These are phyloP conservation scores for Leucocoprinus sp. DNA, from an alignment of 768 basidiomycete species.

Conservation along the genomic window DNA sequence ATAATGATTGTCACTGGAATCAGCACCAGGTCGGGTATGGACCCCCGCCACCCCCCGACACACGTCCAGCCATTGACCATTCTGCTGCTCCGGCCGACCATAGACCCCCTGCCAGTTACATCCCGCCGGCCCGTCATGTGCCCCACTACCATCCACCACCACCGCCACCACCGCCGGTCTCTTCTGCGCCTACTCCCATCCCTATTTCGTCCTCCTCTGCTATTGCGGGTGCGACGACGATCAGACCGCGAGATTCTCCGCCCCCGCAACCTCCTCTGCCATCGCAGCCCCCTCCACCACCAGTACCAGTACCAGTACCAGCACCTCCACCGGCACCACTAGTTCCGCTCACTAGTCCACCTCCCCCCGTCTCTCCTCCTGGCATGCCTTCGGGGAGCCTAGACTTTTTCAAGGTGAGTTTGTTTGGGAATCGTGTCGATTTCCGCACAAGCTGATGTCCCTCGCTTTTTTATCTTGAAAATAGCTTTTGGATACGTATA, in stretches of 20 bases:
- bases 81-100: too few species aligned
- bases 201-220: slow-evolving; percentile 10
- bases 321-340: slow-evolving; percentile 12
- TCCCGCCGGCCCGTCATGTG: too few species aligned
- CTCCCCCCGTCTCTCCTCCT: slow-evolving; percentile 10
- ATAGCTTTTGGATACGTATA: slow-evolving; percentile 22
- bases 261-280: slow-evolving; percentile 15
- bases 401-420: slow-evolving; percentile 24
- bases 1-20: too few species aligned
- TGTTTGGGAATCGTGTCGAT: background rate
- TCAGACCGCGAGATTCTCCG: slow-evolving; percentile 7
- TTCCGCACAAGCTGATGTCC: too few species aligned
- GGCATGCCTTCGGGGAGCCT: slow-evolving; percentile 14
- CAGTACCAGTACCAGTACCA: slow-evolving; percentile 13
- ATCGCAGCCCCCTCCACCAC: slow-evolving; percentile 20
- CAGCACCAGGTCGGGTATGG: too few species aligned
- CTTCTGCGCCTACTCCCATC: slow-evolving; percentile 8
- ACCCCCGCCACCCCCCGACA: too few species aligned
- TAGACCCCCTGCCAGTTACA: too few species aligned
- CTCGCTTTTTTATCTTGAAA: too few species aligned
- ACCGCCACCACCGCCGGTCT: slow-evolving; percentile 7
- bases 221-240: slow-evolving; percentile 11
- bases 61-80: too few species aligned
- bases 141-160: slow-evolving; percentile 7
- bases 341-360: slow-evolving; percentile 12